A percentile compares a stretch with the other conserved stretches of the same genome.
These are phyloP conservation scores for Suhomyces bokatorum DNA, from an alignment of 1,139 yeast genomes.

Conservation along the genomic window DNA sequence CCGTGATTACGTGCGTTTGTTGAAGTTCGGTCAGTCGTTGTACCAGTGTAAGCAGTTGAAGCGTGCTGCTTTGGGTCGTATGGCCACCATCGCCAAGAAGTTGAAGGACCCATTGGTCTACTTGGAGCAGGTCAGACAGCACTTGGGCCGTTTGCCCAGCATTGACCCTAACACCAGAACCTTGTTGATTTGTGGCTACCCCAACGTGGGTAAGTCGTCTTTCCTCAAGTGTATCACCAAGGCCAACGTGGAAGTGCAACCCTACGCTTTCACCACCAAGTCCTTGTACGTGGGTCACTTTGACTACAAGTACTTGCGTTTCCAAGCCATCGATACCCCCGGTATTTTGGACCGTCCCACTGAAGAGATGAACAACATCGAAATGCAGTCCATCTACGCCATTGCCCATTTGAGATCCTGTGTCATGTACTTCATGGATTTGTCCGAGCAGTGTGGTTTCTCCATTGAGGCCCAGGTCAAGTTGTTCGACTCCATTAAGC, in stretches of 20 bases:
- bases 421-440: conserved; percentile 95
- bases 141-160: conserved; percentile 95
- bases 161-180: conserved; percentile 99
- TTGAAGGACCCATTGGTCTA: conserved; percentile 90
- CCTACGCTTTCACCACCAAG: conserved; percentile 97
- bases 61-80: conserved; percentile 98
- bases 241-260: conserved; percentile 99
- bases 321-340: conserved; percentile 99
- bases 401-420: conserved; percentile 97
- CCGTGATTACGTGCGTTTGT: conserved; percentile 88
- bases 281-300: conserved; percentile 95
- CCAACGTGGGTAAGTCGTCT: conserved; percentile 98
- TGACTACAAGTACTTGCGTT: conserved; percentile 93
- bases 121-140: conserved; percentile 98
- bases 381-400: conserved; percentile 98
- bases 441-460: conserved; percentile 98
- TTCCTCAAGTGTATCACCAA: conserved; percentile 90
- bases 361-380: conserved; percentile 99
- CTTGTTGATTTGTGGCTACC: conserved; percentile 94
- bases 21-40: conserved; percentile 95
- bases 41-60: conserved; percentile 98
- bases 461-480: conserved; percentile 96
- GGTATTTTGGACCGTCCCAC: conserved; percentile 98
- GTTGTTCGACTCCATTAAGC: conserved; percentile 94
- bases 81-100: conserved; percentile 96